A percentile compares a stretch with the other conserved stretches of the same genome.
Evolutionary conservation across 257 asterid genomes (phyloP).

Genomic region (Eucommia ulmoides): DNA sequence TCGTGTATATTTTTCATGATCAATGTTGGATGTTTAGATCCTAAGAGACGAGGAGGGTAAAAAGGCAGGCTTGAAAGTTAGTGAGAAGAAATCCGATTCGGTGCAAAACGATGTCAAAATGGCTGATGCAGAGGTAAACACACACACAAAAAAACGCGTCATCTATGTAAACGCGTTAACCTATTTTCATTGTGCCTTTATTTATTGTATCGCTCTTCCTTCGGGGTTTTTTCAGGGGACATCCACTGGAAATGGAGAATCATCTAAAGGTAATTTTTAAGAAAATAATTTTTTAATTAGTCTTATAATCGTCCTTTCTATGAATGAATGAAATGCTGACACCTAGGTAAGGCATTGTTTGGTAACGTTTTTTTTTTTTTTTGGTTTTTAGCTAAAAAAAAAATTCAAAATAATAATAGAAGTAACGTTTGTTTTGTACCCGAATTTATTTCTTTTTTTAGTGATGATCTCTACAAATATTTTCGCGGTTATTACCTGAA

Average conservation of each 20-base stretch:
- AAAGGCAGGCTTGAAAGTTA: constrained; percentile 69
- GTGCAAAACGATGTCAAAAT: constrained; percentile 58
- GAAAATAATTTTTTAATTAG: constrained; percentile 40
- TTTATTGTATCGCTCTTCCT: not conserved
- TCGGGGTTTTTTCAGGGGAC: constrained; percentile 47
- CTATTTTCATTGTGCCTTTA: not conserved
- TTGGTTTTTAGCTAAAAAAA: too few species aligned
- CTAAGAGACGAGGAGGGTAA: constrained; percentile 91
- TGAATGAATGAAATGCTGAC: not conserved
- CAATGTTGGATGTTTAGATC: constrained; percentile 28
- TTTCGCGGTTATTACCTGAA: too few species aligned
- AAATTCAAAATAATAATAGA: too few species aligned
- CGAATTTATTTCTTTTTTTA: not conserved
- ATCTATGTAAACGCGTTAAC: not conserved
- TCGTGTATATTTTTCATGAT: not conserved
- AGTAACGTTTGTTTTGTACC: not conserved
- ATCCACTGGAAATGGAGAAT: constrained; percentile 43
- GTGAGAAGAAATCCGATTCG: constrained; percentile 40
- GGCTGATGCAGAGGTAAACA: constrained; percentile 83
- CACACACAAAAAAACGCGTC: constrained; percentile 11
- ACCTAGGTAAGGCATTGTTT: too few species aligned
- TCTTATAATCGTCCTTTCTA: not conserved
- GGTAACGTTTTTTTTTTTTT: too few species aligned
- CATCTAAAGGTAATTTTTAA: constrained; percentile 41
- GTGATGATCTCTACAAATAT: not conserved